Evolutionary conservation across 805 yeast species (phyloP).

Genomic region (Candida jianshihensis): DNA sequence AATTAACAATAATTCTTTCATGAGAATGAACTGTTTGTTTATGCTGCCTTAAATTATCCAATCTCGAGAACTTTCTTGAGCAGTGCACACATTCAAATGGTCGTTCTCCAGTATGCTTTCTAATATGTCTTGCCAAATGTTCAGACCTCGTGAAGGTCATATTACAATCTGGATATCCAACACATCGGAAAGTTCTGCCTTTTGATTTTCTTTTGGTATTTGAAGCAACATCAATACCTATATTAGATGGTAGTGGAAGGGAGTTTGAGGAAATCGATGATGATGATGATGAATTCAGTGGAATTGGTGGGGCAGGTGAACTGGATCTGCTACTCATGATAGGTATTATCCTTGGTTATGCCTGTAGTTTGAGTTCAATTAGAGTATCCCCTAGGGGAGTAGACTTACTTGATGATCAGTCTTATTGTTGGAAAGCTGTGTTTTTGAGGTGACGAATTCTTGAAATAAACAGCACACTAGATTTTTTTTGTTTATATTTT

Average conservation of each 20-base stretch:
- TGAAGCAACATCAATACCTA: not conserved
- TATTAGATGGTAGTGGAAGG: not conserved
- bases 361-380: too few relatives aligned
- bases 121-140: conserved; percentile 84
- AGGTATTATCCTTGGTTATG: too few relatives aligned
- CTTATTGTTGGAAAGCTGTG: too few relatives aligned
- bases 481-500: too few relatives aligned
- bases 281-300: too few relatives aligned
- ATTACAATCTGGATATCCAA: conserved; percentile 77
- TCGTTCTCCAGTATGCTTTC: conserved; percentile 92
- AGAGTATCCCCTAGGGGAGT: too few relatives aligned
- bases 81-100: conserved; percentile 87
- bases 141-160: conserved; percentile 91
- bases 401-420: too few relatives aligned
- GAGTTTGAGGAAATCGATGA: not conserved
- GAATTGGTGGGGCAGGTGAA: too few relatives aligned
- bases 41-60: conserved; percentile 88
- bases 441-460: too few relatives aligned
- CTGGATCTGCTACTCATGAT: too few relatives aligned
- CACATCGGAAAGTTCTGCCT: conserved; percentile 72
- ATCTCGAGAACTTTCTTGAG: conserved; percentile 67
- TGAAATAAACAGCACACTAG: too few relatives aligned
- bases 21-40: conserved; percentile 73
- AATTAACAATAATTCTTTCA: conserved; percentile 7
- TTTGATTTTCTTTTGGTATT: conserved; percentile 35